A percentile compares a stretch with the other conserved stretches of the same genome.
These are phyloP conservation scores for Aspergillus ochraceoroseus DNA, from an alignment of 2,329 filamentous ascomycete species.

Conservation along the genomic window DNA sequence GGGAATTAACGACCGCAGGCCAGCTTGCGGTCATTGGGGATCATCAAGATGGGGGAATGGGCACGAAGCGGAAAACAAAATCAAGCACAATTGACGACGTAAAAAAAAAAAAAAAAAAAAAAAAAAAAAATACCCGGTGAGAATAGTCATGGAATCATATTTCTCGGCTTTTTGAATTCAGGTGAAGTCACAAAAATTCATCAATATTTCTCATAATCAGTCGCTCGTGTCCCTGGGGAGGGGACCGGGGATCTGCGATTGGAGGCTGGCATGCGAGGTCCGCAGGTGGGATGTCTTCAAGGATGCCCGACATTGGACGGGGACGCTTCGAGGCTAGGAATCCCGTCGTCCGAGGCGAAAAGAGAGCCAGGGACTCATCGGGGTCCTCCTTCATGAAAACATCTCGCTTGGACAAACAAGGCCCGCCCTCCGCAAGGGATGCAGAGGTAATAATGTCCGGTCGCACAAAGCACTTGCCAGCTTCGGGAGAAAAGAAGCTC, in stretches of 20 bases:
- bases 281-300: constrained; percentile 15
- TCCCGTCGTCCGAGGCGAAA: constrained; percentile 44
- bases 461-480: constrained; percentile 17
- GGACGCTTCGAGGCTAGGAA: constrained; percentile 40
- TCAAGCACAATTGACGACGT: constrained; percentile 3
- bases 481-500: constrained; percentile 16
- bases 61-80: constrained; percentile 15
- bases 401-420: constrained; percentile 34
- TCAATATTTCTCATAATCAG: constrained; percentile 46
- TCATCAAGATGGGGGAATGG: no score
- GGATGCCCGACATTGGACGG: constrained; percentile 30
- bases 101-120: constrained; percentile 16
- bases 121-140: constrained; percentile 13
- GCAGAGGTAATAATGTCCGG: constrained; percentile 19
- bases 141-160: constrained; percentile 31
- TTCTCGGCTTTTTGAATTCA: constrained; percentile 20
- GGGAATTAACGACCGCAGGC: constrained; percentile 35
- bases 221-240: constrained; percentile 36
- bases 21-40: constrained; percentile 41
- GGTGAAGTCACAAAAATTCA: constrained; percentile 39
- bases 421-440: constrained; percentile 24
- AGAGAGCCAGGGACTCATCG: constrained; percentile 34
- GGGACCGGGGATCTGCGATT: constrained; percentile 40
- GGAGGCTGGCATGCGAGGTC: constrained; percentile 19
- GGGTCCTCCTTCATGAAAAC: constrained; percentile 39